Evolutionary conservation across 306 rosid genomes (phyloP).

Genomic region (Astragalus glycyphyllos): DNA sequence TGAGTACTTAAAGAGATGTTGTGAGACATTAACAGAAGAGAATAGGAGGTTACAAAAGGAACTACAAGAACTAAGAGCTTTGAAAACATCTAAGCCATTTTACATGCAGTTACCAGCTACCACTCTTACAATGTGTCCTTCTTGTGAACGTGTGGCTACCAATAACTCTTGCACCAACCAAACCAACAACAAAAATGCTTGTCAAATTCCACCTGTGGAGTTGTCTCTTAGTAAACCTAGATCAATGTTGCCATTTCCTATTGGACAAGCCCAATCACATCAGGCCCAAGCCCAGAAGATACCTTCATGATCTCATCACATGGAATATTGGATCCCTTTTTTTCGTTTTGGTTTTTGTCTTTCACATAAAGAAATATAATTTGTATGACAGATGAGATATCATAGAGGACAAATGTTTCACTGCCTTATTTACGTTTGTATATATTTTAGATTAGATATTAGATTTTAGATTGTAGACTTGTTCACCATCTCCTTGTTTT

Average conservation of each 20-base stretch:
- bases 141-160: constrained; percentile 85
- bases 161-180: constrained; percentile 39
- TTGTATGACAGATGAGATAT: background rate
- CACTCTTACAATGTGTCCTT: constrained; percentile 98
- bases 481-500: background rate
- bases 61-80: constrained; percentile 86
- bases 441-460: background rate
- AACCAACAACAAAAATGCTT: background rate
- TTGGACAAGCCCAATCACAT: constrained; percentile 42
- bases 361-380: background rate
- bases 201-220: too few relatives aligned
- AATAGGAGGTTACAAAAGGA: constrained; percentile 92
- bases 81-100: constrained; percentile 88
- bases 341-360: background rate
- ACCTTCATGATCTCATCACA: constrained; percentile 45
- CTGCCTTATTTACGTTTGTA: background rate
- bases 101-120: constrained; percentile 99
- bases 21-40: constrained; percentile 93
- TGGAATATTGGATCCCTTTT: background rate
- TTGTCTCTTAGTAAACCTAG: too few relatives aligned
- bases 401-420: background rate
- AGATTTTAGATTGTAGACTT: background rate
- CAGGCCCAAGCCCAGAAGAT: constrained; percentile 54
- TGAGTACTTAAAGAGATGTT: constrained; percentile 90
- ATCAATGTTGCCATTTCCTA: constrained; percentile 43